These are phyloP conservation scores for Withania somnifera DNA, from an alignment of 305 asterid genomes.

Conservation along the genomic window DNA sequence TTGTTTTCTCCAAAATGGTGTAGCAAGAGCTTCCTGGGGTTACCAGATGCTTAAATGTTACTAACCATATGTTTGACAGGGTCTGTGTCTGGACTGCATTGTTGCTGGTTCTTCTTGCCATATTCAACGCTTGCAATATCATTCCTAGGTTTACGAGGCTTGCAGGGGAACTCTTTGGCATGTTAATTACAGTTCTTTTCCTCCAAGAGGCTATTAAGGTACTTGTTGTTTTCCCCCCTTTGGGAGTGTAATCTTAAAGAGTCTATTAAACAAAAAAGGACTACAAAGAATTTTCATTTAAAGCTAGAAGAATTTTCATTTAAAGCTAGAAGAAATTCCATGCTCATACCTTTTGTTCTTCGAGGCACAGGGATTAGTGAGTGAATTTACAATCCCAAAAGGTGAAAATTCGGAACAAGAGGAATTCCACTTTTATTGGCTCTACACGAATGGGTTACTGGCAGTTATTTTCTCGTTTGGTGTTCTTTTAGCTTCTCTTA, in stretches of 20 bases:
- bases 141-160: constrained; percentile 77
- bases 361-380: constrained; percentile 56
- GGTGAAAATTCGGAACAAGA: constrained; percentile 44
- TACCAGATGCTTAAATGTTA: background rate
- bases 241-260: background rate
- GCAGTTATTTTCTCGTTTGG: constrained; percentile 66
- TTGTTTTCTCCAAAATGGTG: background rate
- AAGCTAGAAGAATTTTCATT: too few relatives aligned
- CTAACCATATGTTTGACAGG: constrained; percentile 28
- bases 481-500: constrained; percentile 50
- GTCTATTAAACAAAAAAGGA: background rate
- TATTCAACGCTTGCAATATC: constrained; percentile 62
- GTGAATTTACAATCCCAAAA: constrained; percentile 55
- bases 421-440: constrained; percentile 67
- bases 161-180: constrained; percentile 91
- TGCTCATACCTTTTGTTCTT: constrained; percentile 1
- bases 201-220: constrained; percentile 88
- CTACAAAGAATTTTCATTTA: background rate
- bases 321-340: background rate
- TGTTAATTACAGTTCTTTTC: constrained; percentile 81
- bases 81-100: constrained; percentile 87
- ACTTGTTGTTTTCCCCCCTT: background rate
- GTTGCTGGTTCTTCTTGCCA: constrained; percentile 61
- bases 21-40: background rate
- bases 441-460: constrained; percentile 70